Conservation (phyloP, 2,329 filamentous ascomycete species). For the Colletotrichum theobromicola region DNA sequence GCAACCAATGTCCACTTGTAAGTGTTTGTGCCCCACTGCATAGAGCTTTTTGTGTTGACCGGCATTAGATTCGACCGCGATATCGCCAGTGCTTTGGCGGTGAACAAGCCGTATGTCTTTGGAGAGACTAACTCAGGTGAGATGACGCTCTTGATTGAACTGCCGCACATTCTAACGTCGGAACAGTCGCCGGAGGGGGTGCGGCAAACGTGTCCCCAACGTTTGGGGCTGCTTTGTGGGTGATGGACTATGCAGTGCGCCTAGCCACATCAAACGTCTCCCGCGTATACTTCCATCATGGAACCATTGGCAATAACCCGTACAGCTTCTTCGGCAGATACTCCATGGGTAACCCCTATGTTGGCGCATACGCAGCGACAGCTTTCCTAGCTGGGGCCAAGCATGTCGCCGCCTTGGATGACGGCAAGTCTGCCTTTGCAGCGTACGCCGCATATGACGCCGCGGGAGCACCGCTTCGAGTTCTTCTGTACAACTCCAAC, state of each 20-base stretch:
- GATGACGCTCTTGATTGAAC: not conserved
- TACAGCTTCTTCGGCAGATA: slow-evolving; percentile 55
- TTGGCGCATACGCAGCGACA: slow-evolving; percentile 53
- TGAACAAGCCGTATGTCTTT: slow-evolving; percentile 50
- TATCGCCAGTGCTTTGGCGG: slow-evolving; percentile 38
- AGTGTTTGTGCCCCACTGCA: not conserved
- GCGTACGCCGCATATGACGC: slow-evolving; percentile 48
- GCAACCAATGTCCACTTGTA: slow-evolving; percentile 32
- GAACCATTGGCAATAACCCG: slow-evolving; percentile 55
- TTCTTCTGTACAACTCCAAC: slow-evolving; percentile 52
- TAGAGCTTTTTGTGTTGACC: not conserved
- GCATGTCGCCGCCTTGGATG: slow-evolving; percentile 51
- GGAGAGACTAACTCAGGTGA: slow-evolving; percentile 56
- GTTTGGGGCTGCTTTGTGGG: slow-evolving; percentile 45
- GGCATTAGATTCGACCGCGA: slow-evolving; percentile 44
- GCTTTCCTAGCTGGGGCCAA: slow-evolving; percentile 48
- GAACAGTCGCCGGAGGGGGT: slow-evolving; percentile 3
- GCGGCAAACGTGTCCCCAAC: slow-evolving; percentile 29
- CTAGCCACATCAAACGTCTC: slow-evolving; percentile 8
- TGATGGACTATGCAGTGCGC: slow-evolving; percentile 38
- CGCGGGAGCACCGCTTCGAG: slow-evolving; percentile 20
- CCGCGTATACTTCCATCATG: slow-evolving; percentile 52
- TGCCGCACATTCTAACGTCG: not conserved
- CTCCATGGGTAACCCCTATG: slow-evolving; percentile 56
- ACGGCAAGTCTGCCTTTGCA: slow-evolving; percentile 44